phyloP scores from a whole-genome alignment of 2,329 filamentous ascomycete species.

The Hymenoscyphus scutula region DNA sequence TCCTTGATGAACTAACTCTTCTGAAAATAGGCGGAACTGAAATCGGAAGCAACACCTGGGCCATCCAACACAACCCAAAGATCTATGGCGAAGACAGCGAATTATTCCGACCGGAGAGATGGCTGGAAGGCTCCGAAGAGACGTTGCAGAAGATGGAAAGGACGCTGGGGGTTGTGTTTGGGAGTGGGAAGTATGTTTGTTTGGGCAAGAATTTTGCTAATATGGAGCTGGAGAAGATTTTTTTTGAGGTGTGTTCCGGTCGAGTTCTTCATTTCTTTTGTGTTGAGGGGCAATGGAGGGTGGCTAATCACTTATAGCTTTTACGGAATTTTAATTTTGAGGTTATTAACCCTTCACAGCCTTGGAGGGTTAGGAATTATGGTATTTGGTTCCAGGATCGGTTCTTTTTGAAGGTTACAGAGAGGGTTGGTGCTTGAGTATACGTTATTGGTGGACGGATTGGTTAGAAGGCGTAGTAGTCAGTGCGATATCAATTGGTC shows the following conservation, averaged over 20 bases:
- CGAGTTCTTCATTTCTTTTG: neutral
- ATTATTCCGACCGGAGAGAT: conserved; percentile 49
- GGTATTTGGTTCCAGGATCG: conserved; percentile 18
- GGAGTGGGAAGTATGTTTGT: conserved; percentile 45
- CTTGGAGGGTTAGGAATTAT: conserved; percentile 20
- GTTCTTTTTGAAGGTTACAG: conserved; percentile 17
- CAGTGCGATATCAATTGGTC: no score
- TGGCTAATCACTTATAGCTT: conserved; percentile 1
- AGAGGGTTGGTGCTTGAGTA: neutral
- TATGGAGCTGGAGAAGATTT: conserved; percentile 49
- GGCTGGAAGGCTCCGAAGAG: conserved; percentile 40
- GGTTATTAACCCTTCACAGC: conserved; percentile 18
- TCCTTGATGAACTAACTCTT: no score
- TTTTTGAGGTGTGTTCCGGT: conserved; percentile 44
- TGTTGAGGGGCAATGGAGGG: no score
- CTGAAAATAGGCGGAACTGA: conserved; percentile 9
- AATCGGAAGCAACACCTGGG: conserved; percentile 34
- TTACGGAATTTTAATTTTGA: conserved; percentile 20
- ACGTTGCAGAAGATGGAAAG: conserved; percentile 37
- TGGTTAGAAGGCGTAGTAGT: no score
- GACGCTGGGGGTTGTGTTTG: conserved; percentile 45
- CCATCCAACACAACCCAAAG: conserved; percentile 38
- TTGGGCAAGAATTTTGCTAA: conserved; percentile 47
- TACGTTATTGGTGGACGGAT: no score
- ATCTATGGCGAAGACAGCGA: conserved; percentile 41